These are phyloP conservation scores for Leptodontidium sp. DNA, from an alignment of 2,329 filamentous ascomycete species.

Conservation along the genomic window DNA sequence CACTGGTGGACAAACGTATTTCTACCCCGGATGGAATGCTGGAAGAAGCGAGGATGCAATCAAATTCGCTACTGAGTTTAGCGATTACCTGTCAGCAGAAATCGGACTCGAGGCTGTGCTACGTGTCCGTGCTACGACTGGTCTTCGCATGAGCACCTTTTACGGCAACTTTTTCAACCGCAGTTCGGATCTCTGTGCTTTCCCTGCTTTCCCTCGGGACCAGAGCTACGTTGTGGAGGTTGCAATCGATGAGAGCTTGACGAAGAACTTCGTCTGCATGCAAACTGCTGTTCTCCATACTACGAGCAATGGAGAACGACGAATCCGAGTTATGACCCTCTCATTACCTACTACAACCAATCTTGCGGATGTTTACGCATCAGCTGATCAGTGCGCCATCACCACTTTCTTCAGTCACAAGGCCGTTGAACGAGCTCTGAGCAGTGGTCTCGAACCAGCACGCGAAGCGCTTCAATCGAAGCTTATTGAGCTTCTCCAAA, in stretches of 20 bases:
- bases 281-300: conserved; percentile 96
- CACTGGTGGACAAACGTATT: conserved; percentile 97
- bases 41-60: conserved; percentile 93
- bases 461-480: conserved; percentile 91
- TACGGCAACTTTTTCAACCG: conserved; percentile 99
- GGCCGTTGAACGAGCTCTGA: conserved; percentile 88
- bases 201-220: conserved; percentile 96
- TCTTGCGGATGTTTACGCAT: conserved; percentile 90
- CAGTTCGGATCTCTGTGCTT: conserved; percentile 95
- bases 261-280: conserved; percentile 90
- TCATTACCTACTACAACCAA: conserved; percentile 92
- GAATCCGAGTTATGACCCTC: conserved; percentile 93
- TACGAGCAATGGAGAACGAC: conserved; percentile 94
- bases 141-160: conserved; percentile 95
- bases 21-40: conserved; percentile 96
- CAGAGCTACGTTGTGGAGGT: conserved; percentile 98
- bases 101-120: conserved; percentile 96
- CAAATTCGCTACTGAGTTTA: conserved; percentile 97
- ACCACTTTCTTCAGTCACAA: conserved; percentile 97
- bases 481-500: conserved; percentile 89
- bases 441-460: conserved; percentile 87
- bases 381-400: conserved; percentile 92
- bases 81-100: conserved; percentile 94
- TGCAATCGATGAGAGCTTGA: conserved; percentile 93
- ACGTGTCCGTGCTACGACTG: conserved; percentile 92